Base-by-base conservation (phyloP, 768 basidiomycete genomes). In the Cyathus striatus region DNA sequence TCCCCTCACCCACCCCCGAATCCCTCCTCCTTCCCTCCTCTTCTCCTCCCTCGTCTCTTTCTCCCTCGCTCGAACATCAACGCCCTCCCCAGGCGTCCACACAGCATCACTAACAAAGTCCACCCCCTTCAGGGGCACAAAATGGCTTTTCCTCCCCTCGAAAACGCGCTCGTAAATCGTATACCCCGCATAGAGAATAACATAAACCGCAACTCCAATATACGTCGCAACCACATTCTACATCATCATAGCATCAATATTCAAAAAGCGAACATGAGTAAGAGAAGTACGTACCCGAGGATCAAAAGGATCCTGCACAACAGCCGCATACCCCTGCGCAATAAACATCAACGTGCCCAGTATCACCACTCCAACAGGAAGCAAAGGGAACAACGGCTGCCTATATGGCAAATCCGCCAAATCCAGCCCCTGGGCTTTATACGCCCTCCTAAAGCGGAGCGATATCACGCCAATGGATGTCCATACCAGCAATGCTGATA, bases 401-500 rank as follows among this genome's bases (percentile, higher is more conserved):
- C 48, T 58, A 58, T 79, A 85, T 0, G 81, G 81, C 14, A 83
- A 59, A 54, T 83, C 81, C 2, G 61, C 58, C 6, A 80, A 59
- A 1, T 60, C 52, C 44, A 74, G 67, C 16, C 74, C 74, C 38
- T 80, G 79, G 0, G 69, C 71, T 34, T 54, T 59, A 65, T 78
- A 85, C 3, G 80, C 83, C n/a, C 56, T 51, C 18, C 81, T 73
- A 66, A 87, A 86, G 23, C 81, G 77, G 25, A 84, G 54, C 4
- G 73, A 76, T 24, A 77, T 78, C 23, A 66, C 14, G 6, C 70
- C 73, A 45, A 83, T 78, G 22, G 75, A 72, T 20, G 71, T 74
- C 83, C 84, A 86, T 32, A 81, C 79, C 45, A 86, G 70, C 38
- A 86, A 63, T 2, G 80, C 78, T 1, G 78, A 81, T 35, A 86